A percentile compares a stretch with the other conserved stretches of the same genome.
Conservation (phyloP, 75 land plant species). For the Pseudotsuga menziesii region DNA sequence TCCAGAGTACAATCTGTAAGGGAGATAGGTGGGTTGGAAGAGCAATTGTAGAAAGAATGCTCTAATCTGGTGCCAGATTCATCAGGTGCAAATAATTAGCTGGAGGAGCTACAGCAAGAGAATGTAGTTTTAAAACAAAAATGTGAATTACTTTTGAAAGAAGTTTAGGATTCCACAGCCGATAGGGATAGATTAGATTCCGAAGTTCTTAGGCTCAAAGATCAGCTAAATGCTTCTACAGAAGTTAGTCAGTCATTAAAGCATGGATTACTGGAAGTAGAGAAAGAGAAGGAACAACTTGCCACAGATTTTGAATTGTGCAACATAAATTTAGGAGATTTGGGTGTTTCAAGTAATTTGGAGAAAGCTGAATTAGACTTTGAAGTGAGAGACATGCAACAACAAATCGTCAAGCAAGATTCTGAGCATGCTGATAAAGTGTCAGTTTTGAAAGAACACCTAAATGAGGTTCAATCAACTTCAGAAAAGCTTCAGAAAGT, state of each 20-base stretch:
- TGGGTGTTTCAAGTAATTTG: background rate
- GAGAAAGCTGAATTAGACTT: slow-evolving; percentile 14
- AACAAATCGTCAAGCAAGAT: background rate
- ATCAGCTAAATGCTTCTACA: background rate
- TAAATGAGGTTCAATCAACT: slow-evolving; percentile 27
- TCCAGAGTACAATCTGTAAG: no score
- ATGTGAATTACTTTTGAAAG: background rate
- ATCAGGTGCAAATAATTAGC: no score
- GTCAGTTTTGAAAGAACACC: slow-evolving; percentile 21
- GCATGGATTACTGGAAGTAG: background rate
- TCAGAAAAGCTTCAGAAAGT: slow-evolving; percentile 40
- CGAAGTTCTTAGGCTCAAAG: background rate
- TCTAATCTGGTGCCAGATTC: no score
- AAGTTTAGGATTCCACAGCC: slow-evolving; percentile 8
- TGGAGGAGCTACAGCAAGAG: no score
- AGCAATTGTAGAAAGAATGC: no score
- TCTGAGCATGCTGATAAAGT: slow-evolving; percentile 20
- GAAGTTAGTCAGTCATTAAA: background rate
- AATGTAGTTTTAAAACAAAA: no score
- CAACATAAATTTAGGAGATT: background rate
- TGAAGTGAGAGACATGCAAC: background rate
- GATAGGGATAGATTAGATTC: background rate
- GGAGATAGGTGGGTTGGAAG: no score
- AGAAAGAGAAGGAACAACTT: slow-evolving; percentile 8
- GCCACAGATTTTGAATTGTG: background rate